Evolutionary conservation across 108 stramenopile genomes (phyloP).

Genomic region (Nitzschia palea): DNA sequence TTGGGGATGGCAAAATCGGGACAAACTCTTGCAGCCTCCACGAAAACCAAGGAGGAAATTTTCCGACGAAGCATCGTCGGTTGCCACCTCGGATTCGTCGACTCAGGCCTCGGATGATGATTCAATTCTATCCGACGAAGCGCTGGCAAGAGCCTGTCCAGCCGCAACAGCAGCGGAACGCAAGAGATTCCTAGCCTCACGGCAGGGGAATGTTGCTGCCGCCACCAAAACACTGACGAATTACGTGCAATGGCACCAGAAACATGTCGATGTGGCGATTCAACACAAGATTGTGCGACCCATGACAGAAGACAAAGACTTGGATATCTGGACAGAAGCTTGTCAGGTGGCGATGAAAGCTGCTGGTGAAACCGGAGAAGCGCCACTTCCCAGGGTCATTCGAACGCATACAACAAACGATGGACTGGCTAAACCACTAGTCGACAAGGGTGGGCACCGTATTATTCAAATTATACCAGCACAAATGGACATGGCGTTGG

Average conservation of each 20-base stretch:
- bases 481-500: slow-evolving; percentile 53
- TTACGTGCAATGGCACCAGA: slow-evolving; percentile 38
- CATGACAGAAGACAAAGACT: slow-evolving; percentile 18
- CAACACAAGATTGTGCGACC: slow-evolving; percentile 3
- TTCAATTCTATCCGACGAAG: not conserved
- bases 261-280: slow-evolving; percentile 10
- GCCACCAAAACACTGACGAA: slow-evolving; percentile 17
- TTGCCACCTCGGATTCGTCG: not conserved
- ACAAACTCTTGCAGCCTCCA: slow-evolving; percentile 6
- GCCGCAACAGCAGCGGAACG: slow-evolving; percentile 36
- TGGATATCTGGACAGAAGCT: slow-evolving; percentile 38
- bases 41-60: not conserved
- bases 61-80: not conserved
- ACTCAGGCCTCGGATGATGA: not conserved
- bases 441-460: slow-evolving; percentile 42
- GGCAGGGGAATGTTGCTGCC: slow-evolving; percentile 8
- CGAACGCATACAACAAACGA: not conserved
- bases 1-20: slow-evolving; percentile 20
- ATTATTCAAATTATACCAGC: slow-evolving; percentile 67
- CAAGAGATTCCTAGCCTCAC: slow-evolving; percentile 35
- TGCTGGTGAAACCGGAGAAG: slow-evolving; percentile 15
- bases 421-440: not conserved
- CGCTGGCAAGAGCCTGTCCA: slow-evolving; percentile 20
- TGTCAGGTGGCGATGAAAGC: slow-evolving; percentile 26
- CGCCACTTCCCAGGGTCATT: slow-evolving; percentile 28